Base-by-base conservation (phyloP, 2,329 filamentous ascomycete genomes). In the Beauveria asiatica region DNA sequence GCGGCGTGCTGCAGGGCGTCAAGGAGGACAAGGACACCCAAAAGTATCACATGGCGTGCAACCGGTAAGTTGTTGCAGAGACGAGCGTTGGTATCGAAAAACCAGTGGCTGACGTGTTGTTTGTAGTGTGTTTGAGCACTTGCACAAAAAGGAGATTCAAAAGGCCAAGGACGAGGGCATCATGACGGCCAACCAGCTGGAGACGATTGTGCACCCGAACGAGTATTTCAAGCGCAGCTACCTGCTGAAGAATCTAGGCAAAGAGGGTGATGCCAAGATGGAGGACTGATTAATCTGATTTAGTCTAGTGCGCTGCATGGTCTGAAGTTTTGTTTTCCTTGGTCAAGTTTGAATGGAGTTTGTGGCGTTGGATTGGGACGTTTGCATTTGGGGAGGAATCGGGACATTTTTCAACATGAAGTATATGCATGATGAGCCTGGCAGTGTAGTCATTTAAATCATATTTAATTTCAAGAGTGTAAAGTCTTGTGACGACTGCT, bases 171-270 rank as follows among this genome's bases (percentile, higher is more conserved):
- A 92, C 46, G 86, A 91, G 54, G 81, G 84, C 6, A 78, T 86
- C 56, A 88, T 88, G 85, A 85, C 80, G 13, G 76, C 86, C 7
- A 84, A 85, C 17, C 90, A 96, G 71, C 79, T 96, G 46, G 93
- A 97, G 74, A 97, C 93, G 0, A 96, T 99, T 70, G 87, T 96
- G 23, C 94, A 99, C 74, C 94, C 94, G 11, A 99, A 99, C 72
- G 92, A 93, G 65, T 99, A 97, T 75, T 99, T 97, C 75, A 97
- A 96, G 80, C 83, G 93, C 60, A 96, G 92, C 71, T 97, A 91
- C 73, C 69, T 95, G 66, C 76, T 99, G 63, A 96, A 92, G 78
- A 90, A 94, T 70, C 73, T 95, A 27, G 86, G 74, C 55, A 84
- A 75, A 23, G 75, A 76, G 62, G 74, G 76, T 19, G 82, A 85